These are phyloP conservation scores for Sporobolus alterniflorus DNA, from an alignment of 202 grass and related monocot genomes.

Conservation along the genomic window DNA sequence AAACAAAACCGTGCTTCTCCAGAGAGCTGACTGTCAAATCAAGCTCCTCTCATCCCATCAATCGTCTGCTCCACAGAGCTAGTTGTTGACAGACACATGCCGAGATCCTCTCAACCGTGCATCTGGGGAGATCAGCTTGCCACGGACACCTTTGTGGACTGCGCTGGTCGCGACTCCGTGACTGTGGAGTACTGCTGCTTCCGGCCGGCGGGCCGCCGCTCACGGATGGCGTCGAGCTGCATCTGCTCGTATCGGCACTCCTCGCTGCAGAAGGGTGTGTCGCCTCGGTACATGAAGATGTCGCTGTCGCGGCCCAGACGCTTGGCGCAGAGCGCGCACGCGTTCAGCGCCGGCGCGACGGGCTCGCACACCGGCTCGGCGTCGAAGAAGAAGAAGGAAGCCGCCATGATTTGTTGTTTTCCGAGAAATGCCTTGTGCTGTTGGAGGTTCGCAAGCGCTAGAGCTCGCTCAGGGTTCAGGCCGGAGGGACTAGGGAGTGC, in stretches of 20 bases:
- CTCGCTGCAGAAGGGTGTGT: slow-evolving; percentile 92
- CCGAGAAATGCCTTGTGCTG: neutral
- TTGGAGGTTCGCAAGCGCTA: neutral
- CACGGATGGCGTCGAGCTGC: slow-evolving; percentile 49
- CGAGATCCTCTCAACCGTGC: too few relatives aligned
- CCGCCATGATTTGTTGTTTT: slow-evolving; percentile 26
- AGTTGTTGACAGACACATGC: too few relatives aligned
- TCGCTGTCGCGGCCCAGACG: slow-evolving; percentile 53
- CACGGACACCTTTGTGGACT: too few relatives aligned
- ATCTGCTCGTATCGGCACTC: slow-evolving; percentile 88
- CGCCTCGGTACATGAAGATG: slow-evolving; percentile 84
- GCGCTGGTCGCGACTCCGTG: too few relatives aligned
- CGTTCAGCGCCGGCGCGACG: slow-evolving; percentile 38
- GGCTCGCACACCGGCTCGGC: slow-evolving; percentile 36
- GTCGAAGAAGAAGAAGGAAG: slow-evolving; percentile 65
- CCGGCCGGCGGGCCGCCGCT: neutral
- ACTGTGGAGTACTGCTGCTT: too few relatives aligned
- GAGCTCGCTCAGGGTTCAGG: neutral
- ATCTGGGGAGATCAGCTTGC: too few relatives aligned
- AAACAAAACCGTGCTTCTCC: too few relatives aligned
- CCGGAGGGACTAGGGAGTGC: neutral
- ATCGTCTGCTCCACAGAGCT: too few relatives aligned
- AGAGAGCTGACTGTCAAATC: too few relatives aligned
- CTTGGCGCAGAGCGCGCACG: slow-evolving; percentile 77
- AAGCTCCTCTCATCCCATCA: too few relatives aligned